Conservation (phyloP, 192 early-diverging fungal species). For the Geosiphon pyriformis region DNA sequence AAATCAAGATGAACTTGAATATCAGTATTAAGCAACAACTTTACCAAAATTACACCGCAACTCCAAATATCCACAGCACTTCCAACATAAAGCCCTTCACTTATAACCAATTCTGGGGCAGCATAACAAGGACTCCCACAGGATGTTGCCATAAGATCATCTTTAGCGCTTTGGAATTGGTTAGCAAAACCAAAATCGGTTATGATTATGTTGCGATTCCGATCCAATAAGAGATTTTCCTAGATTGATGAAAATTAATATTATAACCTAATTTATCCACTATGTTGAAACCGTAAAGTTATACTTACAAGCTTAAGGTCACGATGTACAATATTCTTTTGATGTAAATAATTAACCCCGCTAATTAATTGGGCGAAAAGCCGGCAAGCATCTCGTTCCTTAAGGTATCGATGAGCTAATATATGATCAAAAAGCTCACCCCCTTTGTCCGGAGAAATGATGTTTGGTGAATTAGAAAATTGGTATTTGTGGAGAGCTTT, state of each 20-base stretch:
- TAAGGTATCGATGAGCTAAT: constrained; percentile 87
- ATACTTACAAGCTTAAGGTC: constrained; percentile 85
- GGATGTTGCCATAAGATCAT: constrained; percentile 85
- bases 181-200: constrained; percentile 99
- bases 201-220: constrained; percentile 87
- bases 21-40: constrained; percentile 15
- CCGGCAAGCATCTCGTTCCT: constrained; percentile 83
- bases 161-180: constrained; percentile 64
- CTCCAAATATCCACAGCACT: constrained; percentile 97
- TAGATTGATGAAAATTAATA: constrained; percentile 26
- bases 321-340: constrained; percentile 90
- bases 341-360: constrained; percentile 91
- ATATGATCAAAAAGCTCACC: constrained; percentile 98
- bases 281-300: background rate
- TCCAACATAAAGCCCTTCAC: constrained; percentile 92
- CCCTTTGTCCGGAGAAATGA: constrained; percentile 42
- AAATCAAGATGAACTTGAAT: background rate
- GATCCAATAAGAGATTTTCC: constrained; percentile 94
- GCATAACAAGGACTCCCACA: constrained; percentile 99
- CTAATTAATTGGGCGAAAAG: constrained; percentile 91
- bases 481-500: too few relatives aligned
- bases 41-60: constrained; percentile 90
- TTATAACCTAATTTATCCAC: constrained; percentile 6
- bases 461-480: too few relatives aligned
- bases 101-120: constrained; percentile 97